A percentile compares a stretch with the other conserved stretches of the same genome.
Conservation (phyloP, 202 grass and related monocot genomes). For the Dendrocalamus latiflorus region DNA sequence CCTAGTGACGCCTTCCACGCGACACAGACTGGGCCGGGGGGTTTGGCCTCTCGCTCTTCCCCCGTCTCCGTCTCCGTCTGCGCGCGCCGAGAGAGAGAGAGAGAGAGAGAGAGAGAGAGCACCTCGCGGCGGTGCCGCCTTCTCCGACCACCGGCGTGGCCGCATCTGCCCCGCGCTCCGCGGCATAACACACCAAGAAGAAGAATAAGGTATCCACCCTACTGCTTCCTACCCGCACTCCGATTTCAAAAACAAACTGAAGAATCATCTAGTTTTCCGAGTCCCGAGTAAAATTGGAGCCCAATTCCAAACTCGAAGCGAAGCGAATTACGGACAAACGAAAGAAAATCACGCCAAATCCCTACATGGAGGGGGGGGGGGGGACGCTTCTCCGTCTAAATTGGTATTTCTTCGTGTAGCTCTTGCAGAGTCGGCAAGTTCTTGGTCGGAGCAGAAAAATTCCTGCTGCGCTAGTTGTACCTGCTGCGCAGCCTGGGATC, state of each 20-base stretch:
- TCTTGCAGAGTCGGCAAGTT: too few species aligned
- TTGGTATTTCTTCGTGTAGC: not conserved
- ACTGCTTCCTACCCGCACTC: not conserved
- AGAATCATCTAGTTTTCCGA: too few species aligned
- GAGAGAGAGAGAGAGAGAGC: too few species aligned
- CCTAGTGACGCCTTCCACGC: too few species aligned
- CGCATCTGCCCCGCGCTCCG: not conserved
- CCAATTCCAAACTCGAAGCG: not conserved
- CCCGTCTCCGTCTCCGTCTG: too few species aligned
- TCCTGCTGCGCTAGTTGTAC: not conserved
- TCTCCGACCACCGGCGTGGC: not conserved
- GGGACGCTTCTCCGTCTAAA: not conserved
- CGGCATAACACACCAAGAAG: not conserved
- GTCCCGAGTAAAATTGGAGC: too few species aligned
- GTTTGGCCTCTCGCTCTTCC: too few species aligned
- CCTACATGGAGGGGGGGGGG: too few species aligned
- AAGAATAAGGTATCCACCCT: not conserved
- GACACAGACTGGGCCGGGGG: too few species aligned
- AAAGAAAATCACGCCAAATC: not conserved
- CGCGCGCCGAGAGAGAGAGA: too few species aligned
- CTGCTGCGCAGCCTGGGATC: not conserved
- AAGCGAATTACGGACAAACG: not conserved
- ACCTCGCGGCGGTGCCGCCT: too few species aligned
- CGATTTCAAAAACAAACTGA: not conserved
- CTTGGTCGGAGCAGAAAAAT: not conserved